Base-by-base conservation (phyloP, 192 early-diverging fungal species). In the Coemansia sp. region DNA sequence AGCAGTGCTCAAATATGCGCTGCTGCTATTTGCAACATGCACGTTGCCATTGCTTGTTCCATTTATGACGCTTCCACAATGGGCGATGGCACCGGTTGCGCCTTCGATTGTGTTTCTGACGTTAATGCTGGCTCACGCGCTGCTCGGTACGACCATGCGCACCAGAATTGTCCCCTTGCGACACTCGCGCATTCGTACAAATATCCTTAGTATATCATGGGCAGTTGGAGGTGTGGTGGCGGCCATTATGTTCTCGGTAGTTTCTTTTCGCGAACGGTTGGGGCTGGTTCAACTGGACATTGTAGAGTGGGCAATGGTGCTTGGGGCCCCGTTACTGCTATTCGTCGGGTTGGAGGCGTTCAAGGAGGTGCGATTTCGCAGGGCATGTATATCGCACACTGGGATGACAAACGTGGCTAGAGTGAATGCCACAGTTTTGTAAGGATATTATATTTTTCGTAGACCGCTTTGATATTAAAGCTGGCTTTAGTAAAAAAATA, bases 81-180 rank as follows among this genome's bases (percentile, higher is more conserved):
- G 75, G 75, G 75, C 70, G 7, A 61, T 69, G 1, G 71, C 57
- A 7, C 66, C 69, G 1, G 62, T 78, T 3, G 75, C 75, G 18
- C 75, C 75, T 1, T 72, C 75, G 16, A 37, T 78, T 53, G 60
- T 67, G 23, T 78, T 78, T 37, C 50, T 73, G 35, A 78, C 75
- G 8, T 78, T 70, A 71, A 61, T 78, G 53, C 10, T 61, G 13
- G 70, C 75, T 1, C 75, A 78, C 27, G 20, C 59, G 26, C 62
- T 78, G 14, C 58, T 78, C 27, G 75, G 70, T n/a, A 68, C 60
- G 14, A 60, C 69, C 7, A 65, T 78, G 69, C 62, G 62, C 11
- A 78, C 75, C 3, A 39, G 32, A 9, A 53, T 73, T 16, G 66
- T 78, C 11, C 75, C 75, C 0, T 43, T 78, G 50, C 57, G 63